phyloP scores from a whole-genome alignment of 2,329 filamentous ascomycete species.

The Alternaria dauci region DNA sequence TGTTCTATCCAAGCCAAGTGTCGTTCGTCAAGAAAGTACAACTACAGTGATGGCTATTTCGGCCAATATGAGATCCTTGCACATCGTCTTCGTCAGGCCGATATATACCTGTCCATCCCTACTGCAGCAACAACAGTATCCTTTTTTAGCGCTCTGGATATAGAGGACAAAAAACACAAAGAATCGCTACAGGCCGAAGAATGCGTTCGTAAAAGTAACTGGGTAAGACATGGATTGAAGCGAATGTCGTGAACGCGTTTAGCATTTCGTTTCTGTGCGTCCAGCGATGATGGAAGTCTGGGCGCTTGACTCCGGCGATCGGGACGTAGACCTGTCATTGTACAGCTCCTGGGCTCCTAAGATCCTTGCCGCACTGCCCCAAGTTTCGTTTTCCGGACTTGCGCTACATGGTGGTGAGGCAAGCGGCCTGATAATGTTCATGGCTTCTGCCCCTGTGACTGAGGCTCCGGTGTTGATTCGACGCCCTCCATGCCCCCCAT shows the following conservation, averaged over 20 bases:
- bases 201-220: slow-evolving; percentile 1
- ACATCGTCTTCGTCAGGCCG: not conserved
- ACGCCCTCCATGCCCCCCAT: slow-evolving; percentile 40
- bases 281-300: not conserved
- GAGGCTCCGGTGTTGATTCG: slow-evolving; percentile 28
- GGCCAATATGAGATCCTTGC: not conserved
- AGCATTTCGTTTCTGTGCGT: slow-evolving; percentile 4
- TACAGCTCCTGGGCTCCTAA: not conserved
- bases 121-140: not conserved
- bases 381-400: not conserved
- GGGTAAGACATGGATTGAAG: slow-evolving; percentile 4
- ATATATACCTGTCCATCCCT: not conserved
- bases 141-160: not conserved
- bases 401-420: not conserved
- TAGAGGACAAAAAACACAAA: not conserved
- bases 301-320: not conserved
- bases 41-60: slow-evolving; percentile 9
- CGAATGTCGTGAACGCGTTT: slow-evolving; percentile 4
- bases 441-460: slow-evolving; percentile 20
- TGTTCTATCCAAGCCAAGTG: slow-evolving; percentile 6
- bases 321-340: not conserved
- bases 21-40: slow-evolving; percentile 15
- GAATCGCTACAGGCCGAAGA: slow-evolving; percentile 1
- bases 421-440: slow-evolving; percentile 8
- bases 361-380: not conserved